phyloP scores from a whole-genome alignment of 345 rosid genomes.

The Heritiera fomes region DNA sequence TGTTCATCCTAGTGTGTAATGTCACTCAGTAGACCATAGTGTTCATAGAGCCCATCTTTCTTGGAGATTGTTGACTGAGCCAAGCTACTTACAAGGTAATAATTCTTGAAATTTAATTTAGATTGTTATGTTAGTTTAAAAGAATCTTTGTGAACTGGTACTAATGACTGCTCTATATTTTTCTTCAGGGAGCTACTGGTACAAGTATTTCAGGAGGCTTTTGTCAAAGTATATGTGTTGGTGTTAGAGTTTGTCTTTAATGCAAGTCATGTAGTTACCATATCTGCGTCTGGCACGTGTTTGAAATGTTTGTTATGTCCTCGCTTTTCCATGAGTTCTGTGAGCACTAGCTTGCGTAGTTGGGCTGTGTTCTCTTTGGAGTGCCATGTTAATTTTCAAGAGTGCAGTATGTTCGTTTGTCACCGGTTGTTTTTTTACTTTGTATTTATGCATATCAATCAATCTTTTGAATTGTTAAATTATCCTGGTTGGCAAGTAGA shows the following conservation, averaged over 20 bases:
- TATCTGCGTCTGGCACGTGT: not conserved
- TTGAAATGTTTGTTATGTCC: not conserved
- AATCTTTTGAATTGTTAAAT: not conserved
- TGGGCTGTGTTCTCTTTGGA: not conserved
- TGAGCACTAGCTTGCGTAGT: not conserved
- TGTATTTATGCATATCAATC: not conserved
- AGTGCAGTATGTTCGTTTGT: not conserved
- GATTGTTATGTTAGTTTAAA: not conserved
- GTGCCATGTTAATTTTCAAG: not conserved
- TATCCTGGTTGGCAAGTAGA: not conserved
- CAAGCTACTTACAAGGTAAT: conserved; percentile 37
- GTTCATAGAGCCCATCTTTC: conserved; percentile 8
- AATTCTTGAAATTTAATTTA: not conserved
- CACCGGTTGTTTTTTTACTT: not conserved
- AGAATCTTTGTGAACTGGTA: not conserved
- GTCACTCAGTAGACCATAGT: not conserved
- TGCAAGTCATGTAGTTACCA: conserved; percentile 19
- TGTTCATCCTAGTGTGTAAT: conserved; percentile 14
- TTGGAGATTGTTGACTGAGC: conserved; percentile 35
- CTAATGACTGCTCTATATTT: conserved; percentile 1
- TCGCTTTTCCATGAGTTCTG: conserved; percentile 5
- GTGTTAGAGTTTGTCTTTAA: conserved; percentile 14
- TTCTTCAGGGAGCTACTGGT: conserved; percentile 28
- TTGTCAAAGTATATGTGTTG: conserved; percentile 19
- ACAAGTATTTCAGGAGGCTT: conserved; percentile 23